Conservation (phyloP, 2,329 filamentous ascomycete genomes). For the Lasiodiplodia gonubiensis region DNA sequence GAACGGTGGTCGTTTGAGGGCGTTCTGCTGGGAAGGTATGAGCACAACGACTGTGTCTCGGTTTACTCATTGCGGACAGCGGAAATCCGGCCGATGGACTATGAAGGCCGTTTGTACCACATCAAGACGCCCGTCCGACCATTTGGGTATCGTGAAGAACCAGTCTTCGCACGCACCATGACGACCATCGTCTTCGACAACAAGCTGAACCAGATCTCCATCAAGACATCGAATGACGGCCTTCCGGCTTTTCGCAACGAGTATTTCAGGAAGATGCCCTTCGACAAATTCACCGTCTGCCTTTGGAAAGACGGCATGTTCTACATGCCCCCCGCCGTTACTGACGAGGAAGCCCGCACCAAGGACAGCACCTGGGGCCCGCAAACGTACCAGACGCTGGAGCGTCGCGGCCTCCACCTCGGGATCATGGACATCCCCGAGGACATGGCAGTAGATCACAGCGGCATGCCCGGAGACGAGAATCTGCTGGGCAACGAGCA, state of each 20-base stretch:
- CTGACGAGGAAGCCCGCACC: slow-evolving; percentile 19
- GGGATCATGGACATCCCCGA: slow-evolving; percentile 21
- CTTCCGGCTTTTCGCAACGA: slow-evolving; percentile 6
- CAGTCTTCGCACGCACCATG: slow-evolving; percentile 11
- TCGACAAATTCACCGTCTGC: slow-evolving; percentile 20
- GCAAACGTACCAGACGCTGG: slow-evolving; percentile 22
- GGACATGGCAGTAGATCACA: slow-evolving; percentile 12
- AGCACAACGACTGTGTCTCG: slow-evolving; percentile 6
- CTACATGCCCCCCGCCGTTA: slow-evolving; percentile 16
- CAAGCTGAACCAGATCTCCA: neutral
- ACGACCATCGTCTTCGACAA: slow-evolving; percentile 23
- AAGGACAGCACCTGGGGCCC: slow-evolving; percentile 18
- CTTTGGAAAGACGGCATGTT: slow-evolving; percentile 17
- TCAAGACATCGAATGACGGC: slow-evolving; percentile 9
- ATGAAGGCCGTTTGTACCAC: slow-evolving; percentile 17
- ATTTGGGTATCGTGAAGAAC: slow-evolving; percentile 17
- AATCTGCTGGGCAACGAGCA: slow-evolving; percentile 25
- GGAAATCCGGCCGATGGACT: slow-evolving; percentile 20
- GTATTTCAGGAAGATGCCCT: slow-evolving; percentile 9
- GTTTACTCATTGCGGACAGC: slow-evolving; percentile 11
- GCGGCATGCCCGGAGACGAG: slow-evolving; percentile 16
- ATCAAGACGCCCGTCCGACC: slow-evolving; percentile 14
- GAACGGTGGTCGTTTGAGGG: slow-evolving; percentile 22
- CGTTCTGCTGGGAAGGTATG: slow-evolving; percentile 6
- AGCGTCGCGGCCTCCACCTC: slow-evolving; percentile 2